Evolutionary conservation across 768 basidiomycete species (phyloP).

Genomic region (Suillus cothurnatus): DNA sequence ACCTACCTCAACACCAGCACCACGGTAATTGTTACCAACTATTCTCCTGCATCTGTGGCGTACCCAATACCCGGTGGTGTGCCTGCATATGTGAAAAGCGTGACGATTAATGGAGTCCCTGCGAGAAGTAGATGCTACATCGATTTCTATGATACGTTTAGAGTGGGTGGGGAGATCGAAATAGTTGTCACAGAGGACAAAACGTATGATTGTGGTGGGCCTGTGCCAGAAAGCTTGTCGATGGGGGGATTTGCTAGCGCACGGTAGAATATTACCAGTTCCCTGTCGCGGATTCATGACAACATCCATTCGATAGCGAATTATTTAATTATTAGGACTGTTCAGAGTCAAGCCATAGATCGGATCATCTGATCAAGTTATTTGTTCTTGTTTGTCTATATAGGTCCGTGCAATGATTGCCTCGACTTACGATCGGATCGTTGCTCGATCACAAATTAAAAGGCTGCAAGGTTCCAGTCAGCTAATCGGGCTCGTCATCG

Average conservation of each 20-base stretch:
- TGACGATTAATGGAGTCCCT: constrained; percentile 56
- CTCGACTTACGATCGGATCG: constrained; percentile 4
- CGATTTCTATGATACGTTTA: constrained; percentile 72
- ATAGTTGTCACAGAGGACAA: constrained; percentile 66
- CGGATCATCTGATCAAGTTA: not conserved
- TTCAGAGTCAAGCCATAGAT: too few relatives aligned
- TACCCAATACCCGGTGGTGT: constrained; percentile 57
- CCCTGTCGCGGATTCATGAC: not conserved
- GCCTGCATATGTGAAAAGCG: constrained; percentile 64
- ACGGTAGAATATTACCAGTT: not conserved
- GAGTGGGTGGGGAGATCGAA: constrained; percentile 60
- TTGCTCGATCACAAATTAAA: constrained; percentile 7
- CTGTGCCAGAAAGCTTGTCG: constrained; percentile 62
- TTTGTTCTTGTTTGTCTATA: not conserved
- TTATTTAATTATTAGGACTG: too few relatives aligned
- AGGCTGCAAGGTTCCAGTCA: not conserved
- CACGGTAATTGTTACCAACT: constrained; percentile 60
- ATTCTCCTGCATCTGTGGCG: constrained; percentile 56
- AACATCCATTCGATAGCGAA: not conserved
- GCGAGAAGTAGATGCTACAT: constrained; percentile 59
- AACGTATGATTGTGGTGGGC: constrained; percentile 52
- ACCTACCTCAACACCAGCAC: constrained; percentile 62
- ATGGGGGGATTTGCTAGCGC: constrained; percentile 59
- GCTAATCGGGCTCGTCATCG: not conserved
- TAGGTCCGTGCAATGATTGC: not conserved